A percentile compares a stretch with the other conserved stretches of the same genome.
Conservation (phyloP, 176 grass and related monocot genomes). For the Phyllostachys edulis region DNA sequence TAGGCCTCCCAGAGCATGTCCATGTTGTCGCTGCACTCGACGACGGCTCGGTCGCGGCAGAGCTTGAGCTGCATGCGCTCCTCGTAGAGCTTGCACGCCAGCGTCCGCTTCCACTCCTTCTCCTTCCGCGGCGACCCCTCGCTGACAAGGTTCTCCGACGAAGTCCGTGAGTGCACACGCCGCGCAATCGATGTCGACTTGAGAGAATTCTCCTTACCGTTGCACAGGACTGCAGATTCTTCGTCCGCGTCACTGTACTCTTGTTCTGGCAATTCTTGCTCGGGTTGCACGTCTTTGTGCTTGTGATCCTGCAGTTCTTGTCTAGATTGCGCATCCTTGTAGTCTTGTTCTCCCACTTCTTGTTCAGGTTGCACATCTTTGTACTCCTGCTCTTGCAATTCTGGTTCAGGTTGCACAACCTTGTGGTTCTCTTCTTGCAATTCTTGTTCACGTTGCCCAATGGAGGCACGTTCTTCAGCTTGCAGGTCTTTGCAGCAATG, state of each 20-base stretch:
- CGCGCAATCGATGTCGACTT: constrained; percentile 48
- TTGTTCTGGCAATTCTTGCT: background rate
- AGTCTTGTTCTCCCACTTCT: background rate
- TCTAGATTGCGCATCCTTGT: background rate
- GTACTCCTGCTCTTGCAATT: background rate
- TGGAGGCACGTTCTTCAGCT: background rate
- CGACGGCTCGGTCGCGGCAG: constrained; percentile 47
- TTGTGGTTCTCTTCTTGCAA: background rate
- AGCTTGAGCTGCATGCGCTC: constrained; percentile 73
- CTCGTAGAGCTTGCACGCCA: constrained; percentile 93
- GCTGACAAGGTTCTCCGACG: constrained; percentile 49
- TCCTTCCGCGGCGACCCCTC: constrained; percentile 58
- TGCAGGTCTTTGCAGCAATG: background rate
- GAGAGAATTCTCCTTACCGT: constrained; percentile 23
- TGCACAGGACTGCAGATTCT: constrained; percentile 21
- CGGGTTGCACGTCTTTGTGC: background rate
- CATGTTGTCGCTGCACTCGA: constrained; percentile 72
- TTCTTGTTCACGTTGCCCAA: background rate
- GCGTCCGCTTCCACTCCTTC: constrained; percentile 86
- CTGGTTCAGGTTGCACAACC: background rate
- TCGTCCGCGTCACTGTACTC: background rate
- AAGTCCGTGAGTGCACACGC: constrained; percentile 37
- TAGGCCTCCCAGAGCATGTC: constrained; percentile 97
- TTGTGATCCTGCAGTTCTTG: background rate
- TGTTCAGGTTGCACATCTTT: background rate